Evolutionary conservation across 2,329 filamentous ascomycete genomes (phyloP), one percentile per base, ranked within the genome.

Genomic region (Colletotrichum godetiae): DNA sequence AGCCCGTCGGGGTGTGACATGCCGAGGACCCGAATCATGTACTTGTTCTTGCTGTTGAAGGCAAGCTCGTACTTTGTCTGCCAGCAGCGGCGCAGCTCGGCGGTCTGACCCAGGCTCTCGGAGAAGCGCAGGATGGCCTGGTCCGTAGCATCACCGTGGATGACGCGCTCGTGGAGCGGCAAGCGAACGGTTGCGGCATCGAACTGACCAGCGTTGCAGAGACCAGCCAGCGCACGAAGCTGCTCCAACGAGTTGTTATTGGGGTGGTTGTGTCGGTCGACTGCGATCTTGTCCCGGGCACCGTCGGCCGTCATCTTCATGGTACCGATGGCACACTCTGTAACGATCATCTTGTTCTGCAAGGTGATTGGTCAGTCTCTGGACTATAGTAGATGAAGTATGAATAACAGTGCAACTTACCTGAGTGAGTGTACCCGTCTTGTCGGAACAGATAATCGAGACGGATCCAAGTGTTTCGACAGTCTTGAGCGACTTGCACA

Each of bases 21-120:
- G 2, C 85, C 85, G 61, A 92, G 88, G 0, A 91, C 88, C 42
- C 90, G 87, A 67, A 95, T 89, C 90, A 95, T 95, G 79, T 91
- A 95, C 81, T 95, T 95, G 83, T 95, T 95, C 85, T 94, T 94
- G 82, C 92, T 94, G 83, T 95, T 95, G 81, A 95, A 95, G 0
- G 92, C 89, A 33, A 94, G 84, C 67, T 93, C 90, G 76, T 91
- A 95, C 2, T 89, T 87, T 65, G 89, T 91, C 64, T 88, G 88
- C 92, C 92, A 95, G 75, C 87, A 85, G 15, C 86, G 85, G 8
- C 91, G 88, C 5, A 93, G 82, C 63, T 92, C 88, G 0, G 86
- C 81, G 0, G 94, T 90, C 0, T 89, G 84, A 0, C 88, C 88
- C 0, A 95, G 85, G 3, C 84, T 84, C 80, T 95, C 92, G 0